A percentile compares a stretch with the other conserved stretches of the same genome.
These are phyloP conservation scores for Phaffia rhodozyma DNA, from an alignment of 1,284 basidiomycete species.

Conservation along the genomic window DNA sequence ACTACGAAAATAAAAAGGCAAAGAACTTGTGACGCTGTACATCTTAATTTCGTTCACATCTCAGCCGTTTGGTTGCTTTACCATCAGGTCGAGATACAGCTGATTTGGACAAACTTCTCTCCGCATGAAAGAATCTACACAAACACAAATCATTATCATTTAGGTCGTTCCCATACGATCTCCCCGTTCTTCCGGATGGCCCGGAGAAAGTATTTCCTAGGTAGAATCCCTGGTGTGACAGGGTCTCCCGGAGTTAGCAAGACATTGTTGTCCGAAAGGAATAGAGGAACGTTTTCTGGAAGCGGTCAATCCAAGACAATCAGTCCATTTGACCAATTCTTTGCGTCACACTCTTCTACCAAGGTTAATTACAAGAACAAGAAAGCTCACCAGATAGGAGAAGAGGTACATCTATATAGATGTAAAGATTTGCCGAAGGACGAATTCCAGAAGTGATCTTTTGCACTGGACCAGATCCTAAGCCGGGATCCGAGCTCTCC, in stretches of 20 bases:
- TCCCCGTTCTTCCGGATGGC: slow-evolving; percentile 17
- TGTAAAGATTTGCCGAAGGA: slow-evolving; percentile 29
- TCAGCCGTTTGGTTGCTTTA: too few species aligned
- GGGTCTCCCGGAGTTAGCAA: slow-evolving; percentile 33
- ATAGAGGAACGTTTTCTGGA: slow-evolving; percentile 29
- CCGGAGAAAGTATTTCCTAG: slow-evolving; percentile 25
- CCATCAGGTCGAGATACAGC: too few species aligned
- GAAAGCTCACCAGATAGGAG: slow-evolving; percentile 24
- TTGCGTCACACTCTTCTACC: neutral
- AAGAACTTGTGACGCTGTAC: too few species aligned
- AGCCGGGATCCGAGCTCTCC: neutral
- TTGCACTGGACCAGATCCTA: neutral
- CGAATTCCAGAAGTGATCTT: slow-evolving; percentile 19
- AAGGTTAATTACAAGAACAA: neutral
- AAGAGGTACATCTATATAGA: slow-evolving; percentile 31
- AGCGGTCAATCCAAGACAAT: too few species aligned
- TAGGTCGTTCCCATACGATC: slow-evolving; percentile 20
- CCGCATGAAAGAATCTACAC: too few species aligned
- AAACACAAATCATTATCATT: too few species aligned
- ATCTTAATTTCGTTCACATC: too few species aligned
- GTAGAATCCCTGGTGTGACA: slow-evolving; percentile 22
- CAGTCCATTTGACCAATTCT: neutral
- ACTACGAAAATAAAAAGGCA: too few species aligned
- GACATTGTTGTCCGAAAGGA: slow-evolving; percentile 32
- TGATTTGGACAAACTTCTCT: too few species aligned